Percentiles rank a stretch among this genome's conserved stretches.
phyloP scores from a whole-genome alignment of 2,329 filamentous ascomycete genomes.

The Moelleriella libera region DNA sequence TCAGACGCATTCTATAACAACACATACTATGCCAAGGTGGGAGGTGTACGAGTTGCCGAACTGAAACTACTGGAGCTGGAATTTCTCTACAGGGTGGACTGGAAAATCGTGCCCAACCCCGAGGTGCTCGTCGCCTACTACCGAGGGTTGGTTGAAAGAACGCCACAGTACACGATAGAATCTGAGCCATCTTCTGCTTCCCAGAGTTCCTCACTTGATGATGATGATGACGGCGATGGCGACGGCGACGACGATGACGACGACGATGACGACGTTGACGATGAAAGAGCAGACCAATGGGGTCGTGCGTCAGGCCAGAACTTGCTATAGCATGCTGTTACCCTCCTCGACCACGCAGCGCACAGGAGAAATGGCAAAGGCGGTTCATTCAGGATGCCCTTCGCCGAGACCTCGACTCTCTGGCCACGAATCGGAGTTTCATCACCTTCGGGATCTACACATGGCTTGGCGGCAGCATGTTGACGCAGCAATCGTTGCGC shows the following conservation, averaged over 20 bases:
- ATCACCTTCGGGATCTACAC: too few species aligned
- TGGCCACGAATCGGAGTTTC: too few species aligned
- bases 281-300: neutral
- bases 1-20: slow-evolving; percentile 99
- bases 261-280: neutral
- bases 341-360: neutral
- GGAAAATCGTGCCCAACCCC: slow-evolving; percentile 92
- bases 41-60: slow-evolving; percentile 81
- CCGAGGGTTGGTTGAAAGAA: slow-evolving; percentile 62
- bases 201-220: slow-evolving; percentile 1
- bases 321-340: neutral
- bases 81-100: slow-evolving; percentile 83
- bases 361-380: neutral
- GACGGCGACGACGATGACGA: too few species aligned
- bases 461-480: too few species aligned
- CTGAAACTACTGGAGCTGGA: slow-evolving; percentile 85
- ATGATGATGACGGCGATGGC: slow-evolving; percentile 3
- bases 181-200: slow-evolving; percentile 9
- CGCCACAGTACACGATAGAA: slow-evolving; percentile 40
- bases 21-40: slow-evolving; percentile 85
- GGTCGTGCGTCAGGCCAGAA: neutral
- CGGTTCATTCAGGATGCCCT: neutral
- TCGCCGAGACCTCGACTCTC: too few species aligned
- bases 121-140: slow-evolving; percentile 93
- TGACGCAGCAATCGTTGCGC: too few species aligned